Base-by-base conservation (phyloP, 345 rosid species). In the Ceriops zippeliana region DNA sequence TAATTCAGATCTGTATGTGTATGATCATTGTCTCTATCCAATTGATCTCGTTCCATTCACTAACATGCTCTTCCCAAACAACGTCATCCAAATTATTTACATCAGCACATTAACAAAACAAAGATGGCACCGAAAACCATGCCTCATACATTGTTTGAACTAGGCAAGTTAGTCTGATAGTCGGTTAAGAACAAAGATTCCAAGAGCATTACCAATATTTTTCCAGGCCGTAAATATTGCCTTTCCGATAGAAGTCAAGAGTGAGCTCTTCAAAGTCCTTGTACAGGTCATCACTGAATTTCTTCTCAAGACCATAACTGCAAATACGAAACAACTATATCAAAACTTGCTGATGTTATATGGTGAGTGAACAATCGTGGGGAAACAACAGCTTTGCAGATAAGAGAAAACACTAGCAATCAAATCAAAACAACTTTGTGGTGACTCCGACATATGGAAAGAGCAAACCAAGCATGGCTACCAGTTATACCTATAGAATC, bases 271-370 rank as follows among this genome's bases (percentile, higher is more conserved):
- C 99, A 69, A 95, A 95, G 80, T 95, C 96, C 76, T 75, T 83
- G 73, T 89, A 95, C 61, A 95, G 78, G 70, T 91, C 90, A 70
- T 87, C 97, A 11, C 67, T 75, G 63, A 82, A 95, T 59, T 85
- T 71, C 78, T 81, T 91, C 89, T 95, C 99, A 84, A 95, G 82
- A 68, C 99, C 99, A 70, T 95, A 95, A 74, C 99, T 95, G 83
- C 62, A 78, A 76, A 81, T 24, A n/a, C 15, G 46, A 58, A 26
- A 54, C 13, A 8, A 61, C 22, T 26, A 27, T 6, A 61, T 49
- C 61, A 63, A 49, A 51, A 60, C 27, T 10, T 60, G 65, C 61
- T 27, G 60, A 32, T 46, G 34, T 26, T 21, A 30, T 30, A 22
- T 37, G 38, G 24, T 46, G 10, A 35, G 47, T 21, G 34, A 46